Conservation (phyloP, 805 yeast species). For the Barnettozyma californica region DNA sequence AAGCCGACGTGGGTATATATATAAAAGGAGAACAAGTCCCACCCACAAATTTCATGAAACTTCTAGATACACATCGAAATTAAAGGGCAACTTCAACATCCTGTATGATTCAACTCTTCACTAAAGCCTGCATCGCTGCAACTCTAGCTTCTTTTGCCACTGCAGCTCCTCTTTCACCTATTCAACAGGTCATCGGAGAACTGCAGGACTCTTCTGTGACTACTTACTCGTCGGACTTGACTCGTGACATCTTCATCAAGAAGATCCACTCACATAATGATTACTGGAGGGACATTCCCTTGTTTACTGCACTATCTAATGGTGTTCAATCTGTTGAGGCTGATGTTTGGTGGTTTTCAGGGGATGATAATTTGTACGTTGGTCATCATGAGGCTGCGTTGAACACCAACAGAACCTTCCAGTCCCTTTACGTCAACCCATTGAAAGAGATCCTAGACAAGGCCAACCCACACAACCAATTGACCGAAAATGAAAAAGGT, state of each 20-base stretch:
- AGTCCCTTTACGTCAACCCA: conserved; percentile 51
- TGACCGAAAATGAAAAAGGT: conserved; percentile 13
- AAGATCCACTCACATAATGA: conserved; percentile 68
- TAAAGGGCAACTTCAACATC: background rate
- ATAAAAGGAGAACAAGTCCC: background rate
- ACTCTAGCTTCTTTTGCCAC: background rate
- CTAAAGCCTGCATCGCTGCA: background rate
- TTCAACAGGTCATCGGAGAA: conserved; percentile 16
- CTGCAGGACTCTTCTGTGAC: conserved; percentile 14
- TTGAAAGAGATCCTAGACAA: conserved; percentile 41
- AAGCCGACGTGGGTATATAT: no score
- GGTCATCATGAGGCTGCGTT: conserved; percentile 58
- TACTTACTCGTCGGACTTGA: conserved; percentile 18
- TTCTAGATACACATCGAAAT: background rate
- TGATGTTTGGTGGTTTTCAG: conserved; percentile 49
- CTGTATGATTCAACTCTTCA: background rate
- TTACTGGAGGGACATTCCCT: conserved; percentile 60
- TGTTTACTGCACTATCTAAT: conserved; percentile 46
- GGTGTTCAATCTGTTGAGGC: conserved; percentile 64
- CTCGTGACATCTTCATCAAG: conserved; percentile 24
- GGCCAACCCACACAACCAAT: conserved; percentile 34
- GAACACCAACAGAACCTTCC: conserved; percentile 41
- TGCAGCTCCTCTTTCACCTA: conserved; percentile 13
- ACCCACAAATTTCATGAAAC: background rate
- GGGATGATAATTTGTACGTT: conserved; percentile 42